These are phyloP conservation scores for Prunus armeniaca DNA, from an alignment of 306 rosid genomes.

Conservation along the genomic window DNA sequence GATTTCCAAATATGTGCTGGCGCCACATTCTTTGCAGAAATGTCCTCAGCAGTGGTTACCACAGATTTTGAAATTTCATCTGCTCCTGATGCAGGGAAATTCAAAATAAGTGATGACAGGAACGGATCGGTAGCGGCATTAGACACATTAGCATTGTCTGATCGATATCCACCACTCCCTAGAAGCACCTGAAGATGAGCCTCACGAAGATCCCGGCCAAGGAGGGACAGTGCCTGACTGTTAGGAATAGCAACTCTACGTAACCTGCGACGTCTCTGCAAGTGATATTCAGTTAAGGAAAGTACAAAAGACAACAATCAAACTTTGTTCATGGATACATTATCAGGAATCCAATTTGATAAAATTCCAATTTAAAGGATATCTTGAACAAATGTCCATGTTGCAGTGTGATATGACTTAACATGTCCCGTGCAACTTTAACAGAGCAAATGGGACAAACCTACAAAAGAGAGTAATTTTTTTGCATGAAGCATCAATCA, in stretches of 20 bases:
- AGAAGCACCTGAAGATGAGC: slow-evolving; percentile 94
- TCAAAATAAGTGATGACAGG: slow-evolving; percentile 81
- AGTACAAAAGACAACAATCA: background rate
- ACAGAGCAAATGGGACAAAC: slow-evolving; percentile 91
- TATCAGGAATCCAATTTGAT: background rate
- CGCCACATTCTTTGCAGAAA: slow-evolving; percentile 40
- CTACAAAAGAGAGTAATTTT: slow-evolving; percentile 47
- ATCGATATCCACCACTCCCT: slow-evolving; percentile 66
- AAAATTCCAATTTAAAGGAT: slow-evolving; percentile 49
- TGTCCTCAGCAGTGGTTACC: slow-evolving; percentile 56
- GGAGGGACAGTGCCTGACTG: slow-evolving; percentile 68
- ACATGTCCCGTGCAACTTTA: slow-evolving; percentile 82
- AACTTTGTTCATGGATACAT: slow-evolving; percentile 7
- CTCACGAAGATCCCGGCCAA: slow-evolving; percentile 96
- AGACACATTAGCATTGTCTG: slow-evolving; percentile 50
- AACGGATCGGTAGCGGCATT: slow-evolving; percentile 77
- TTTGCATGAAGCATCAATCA: slow-evolving; percentile 5
- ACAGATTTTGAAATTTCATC: slow-evolving; percentile 92
- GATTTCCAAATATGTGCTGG: slow-evolving; percentile 82
- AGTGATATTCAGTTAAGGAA: slow-evolving; percentile 66
- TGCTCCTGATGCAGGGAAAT: slow-evolving; percentile 77
- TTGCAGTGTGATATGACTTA: slow-evolving; percentile 86
- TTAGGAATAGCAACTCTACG: slow-evolving; percentile 82
- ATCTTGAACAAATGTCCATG: slow-evolving; percentile 94
- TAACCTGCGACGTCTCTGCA: slow-evolving; percentile 85